Conservation (phyloP, 202 grass and related monocot species). For the Musa balbisiana region DNA sequence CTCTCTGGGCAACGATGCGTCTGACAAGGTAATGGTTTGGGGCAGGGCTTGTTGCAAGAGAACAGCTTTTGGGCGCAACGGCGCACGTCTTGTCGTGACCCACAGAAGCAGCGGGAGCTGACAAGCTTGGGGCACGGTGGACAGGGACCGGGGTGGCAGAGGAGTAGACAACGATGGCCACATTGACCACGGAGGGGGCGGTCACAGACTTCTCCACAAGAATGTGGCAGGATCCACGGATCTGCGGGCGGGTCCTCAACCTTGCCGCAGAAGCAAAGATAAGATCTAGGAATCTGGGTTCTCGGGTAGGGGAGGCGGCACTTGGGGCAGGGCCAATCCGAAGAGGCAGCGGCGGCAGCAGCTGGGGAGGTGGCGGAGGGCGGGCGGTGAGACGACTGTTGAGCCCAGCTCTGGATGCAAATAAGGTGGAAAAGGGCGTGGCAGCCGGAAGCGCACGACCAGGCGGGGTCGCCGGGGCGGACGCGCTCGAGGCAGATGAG, state of each 20-base stretch:
- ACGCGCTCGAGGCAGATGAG: conserved; percentile 83
- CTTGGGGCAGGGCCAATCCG: conserved; percentile 83
- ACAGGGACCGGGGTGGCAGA: conserved; percentile 86
- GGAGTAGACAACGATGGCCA: conserved; percentile 67
- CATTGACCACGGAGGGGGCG: conserved; percentile 43
- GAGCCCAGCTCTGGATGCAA: conserved; percentile 91
- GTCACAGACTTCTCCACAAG: conserved; percentile 65
- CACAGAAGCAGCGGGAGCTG: conserved; percentile 56
- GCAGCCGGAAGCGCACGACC: conserved; percentile 73
- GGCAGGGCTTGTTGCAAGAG: conserved; percentile 49
- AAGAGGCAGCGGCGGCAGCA: conserved; percentile 32
- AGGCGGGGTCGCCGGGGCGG: conserved; percentile 55
- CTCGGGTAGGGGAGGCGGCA: conserved; percentile 66
- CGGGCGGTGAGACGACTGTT: conserved; percentile 40
- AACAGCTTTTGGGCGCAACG: conserved; percentile 73
- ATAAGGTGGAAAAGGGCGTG: conserved; percentile 75
- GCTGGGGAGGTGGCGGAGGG: conserved; percentile 24
- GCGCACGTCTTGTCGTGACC: conserved; percentile 36
- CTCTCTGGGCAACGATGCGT: conserved; percentile 46
- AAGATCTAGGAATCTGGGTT: conserved; percentile 55
- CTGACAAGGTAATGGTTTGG: conserved; percentile 50
- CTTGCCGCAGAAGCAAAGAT: conserved; percentile 81
- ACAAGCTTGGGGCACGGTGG: conserved; percentile 73
- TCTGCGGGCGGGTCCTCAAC: conserved; percentile 50
- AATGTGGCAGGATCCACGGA: conserved; percentile 89